Conservation (phyloP, 75 land plant species). For the Selaginella moellendorffii region DNA sequence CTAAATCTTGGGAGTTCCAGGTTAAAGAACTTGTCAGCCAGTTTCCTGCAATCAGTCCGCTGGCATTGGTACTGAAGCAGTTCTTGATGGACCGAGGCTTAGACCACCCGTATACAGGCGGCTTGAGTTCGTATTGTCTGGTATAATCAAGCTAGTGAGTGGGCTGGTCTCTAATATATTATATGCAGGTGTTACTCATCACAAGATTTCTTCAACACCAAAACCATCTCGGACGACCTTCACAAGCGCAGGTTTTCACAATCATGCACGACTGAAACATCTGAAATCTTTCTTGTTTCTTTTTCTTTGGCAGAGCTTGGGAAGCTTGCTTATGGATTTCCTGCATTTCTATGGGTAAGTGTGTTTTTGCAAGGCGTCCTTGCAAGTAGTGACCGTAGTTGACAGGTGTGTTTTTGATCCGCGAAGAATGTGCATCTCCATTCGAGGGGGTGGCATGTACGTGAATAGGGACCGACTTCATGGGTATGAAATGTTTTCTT, state of each 20-base stretch:
- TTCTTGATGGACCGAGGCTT: conserved; percentile 85
- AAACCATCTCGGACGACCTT: conserved; percentile 59
- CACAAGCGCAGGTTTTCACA: conserved; percentile 41
- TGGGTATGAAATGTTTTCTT: conserved; percentile 30
- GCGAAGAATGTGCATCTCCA: conserved; percentile 84
- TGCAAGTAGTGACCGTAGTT: neutral
- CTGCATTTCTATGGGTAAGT: conserved; percentile 89
- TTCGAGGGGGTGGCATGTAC: conserved; percentile 76
- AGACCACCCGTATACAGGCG: conserved; percentile 92
- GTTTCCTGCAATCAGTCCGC: conserved; percentile 73
- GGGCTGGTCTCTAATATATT: conserved; percentile 13
- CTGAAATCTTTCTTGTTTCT: neutral
- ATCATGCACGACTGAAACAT: neutral
- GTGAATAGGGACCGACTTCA: conserved; percentile 68
- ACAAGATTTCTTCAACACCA: conserved; percentile 94
- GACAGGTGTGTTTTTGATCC: conserved; percentile 90
- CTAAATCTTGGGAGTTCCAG: conserved; percentile 20
- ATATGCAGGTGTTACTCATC: conserved; percentile 58
- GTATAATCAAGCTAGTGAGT: conserved; percentile 18
- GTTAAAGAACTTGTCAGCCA: conserved; percentile 72
- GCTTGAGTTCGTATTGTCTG: conserved; percentile 93
- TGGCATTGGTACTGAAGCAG: conserved; percentile 82
- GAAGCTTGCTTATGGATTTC: conserved; percentile 87
- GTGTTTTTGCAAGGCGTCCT: neutral
- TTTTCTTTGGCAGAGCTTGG: conserved; percentile 50